Base-by-base conservation (phyloP, 805 yeast genomes). In the Peterozyma toletana region DNA sequence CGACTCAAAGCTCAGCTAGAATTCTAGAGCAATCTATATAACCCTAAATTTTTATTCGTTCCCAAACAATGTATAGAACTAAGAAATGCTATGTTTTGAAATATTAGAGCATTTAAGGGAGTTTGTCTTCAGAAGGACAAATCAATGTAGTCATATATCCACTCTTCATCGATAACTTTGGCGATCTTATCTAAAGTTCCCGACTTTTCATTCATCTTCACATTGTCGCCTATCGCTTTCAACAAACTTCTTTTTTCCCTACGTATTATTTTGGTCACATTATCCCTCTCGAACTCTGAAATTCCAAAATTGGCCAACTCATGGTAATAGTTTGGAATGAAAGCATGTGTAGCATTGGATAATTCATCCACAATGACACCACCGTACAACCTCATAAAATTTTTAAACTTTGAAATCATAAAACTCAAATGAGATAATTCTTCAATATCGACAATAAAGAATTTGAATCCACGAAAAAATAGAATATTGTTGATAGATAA, bases 271-370 rank as follows among this genome's bases (percentile, higher is more conserved):
- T 37, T 9, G n/a, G 14, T 4, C 13, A 9, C 10, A 35, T 27
- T 17, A 14, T 15, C 11, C 30, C 39, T 2, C 10, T 31, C 11
- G 9, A 31, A 9, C 13, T 13, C n/a, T 21, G 18, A 17, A 33
- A 11, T 7, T 13, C 18, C 37, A 3, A n/a, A 31, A 31, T 5
- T 31, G 4, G 13, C 50, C 43, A 6, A 57, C 51, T 18, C 30
- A 34, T 10, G 10, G 11, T 18, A 34, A 6, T 5, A 48, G 34
- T 9, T 38, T 35, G 4, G 16, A 29, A 39, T 46, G 40, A 17
- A 33, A 5, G 78, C 62, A 16, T 70, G 53, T 33, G 71, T 63
- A 37, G 71, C 62, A 3, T 58, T 56, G 3, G 42, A 27, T 49
- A 30, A 35, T 46, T 40, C 16, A 44, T 40, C 29, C 44, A 41